phyloP scores from a whole-genome alignment of 2,329 filamentous ascomycete species.

The Microsporum audouinii region DNA sequence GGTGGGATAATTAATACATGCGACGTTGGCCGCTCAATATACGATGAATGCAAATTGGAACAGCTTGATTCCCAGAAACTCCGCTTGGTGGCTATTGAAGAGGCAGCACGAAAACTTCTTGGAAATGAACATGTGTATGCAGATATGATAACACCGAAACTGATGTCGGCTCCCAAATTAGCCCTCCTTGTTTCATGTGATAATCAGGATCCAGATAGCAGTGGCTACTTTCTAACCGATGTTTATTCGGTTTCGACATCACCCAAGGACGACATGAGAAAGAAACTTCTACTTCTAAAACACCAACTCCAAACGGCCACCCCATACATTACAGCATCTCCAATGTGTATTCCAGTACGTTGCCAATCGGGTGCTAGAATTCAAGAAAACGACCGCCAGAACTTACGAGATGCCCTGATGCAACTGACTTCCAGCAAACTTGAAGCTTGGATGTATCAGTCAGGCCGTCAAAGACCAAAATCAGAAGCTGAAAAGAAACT shows the following conservation, averaged over 20 bases:
- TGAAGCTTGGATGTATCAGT: background rate
- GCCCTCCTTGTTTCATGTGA: background rate
- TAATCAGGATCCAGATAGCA: background rate
- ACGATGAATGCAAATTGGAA: background rate
- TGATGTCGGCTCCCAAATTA: slow-evolving; percentile 1
- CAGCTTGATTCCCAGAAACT: background rate
- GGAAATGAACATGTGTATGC: background rate
- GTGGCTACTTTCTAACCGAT: background rate
- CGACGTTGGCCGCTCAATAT: background rate
- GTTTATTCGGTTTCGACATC: background rate
- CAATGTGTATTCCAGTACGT: background rate
- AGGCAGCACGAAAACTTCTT: background rate
- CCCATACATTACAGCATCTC: background rate
- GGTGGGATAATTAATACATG: background rate
- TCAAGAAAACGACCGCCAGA: background rate
- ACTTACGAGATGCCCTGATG: background rate
- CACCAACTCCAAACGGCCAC: background rate
- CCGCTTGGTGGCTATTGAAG: background rate
- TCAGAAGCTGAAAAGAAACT: background rate
- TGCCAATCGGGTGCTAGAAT: background rate
- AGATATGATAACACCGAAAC: background rate
- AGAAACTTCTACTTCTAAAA: background rate
- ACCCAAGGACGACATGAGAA: background rate
- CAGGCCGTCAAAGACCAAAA: background rate
- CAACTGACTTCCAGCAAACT: background rate